Percentiles rank a stretch among this genome's conserved stretches.
These are phyloP conservation scores for Magnusiomyces fungicola DNA, from an alignment of 1,139 yeast genomes.

Conservation along the genomic window DNA sequence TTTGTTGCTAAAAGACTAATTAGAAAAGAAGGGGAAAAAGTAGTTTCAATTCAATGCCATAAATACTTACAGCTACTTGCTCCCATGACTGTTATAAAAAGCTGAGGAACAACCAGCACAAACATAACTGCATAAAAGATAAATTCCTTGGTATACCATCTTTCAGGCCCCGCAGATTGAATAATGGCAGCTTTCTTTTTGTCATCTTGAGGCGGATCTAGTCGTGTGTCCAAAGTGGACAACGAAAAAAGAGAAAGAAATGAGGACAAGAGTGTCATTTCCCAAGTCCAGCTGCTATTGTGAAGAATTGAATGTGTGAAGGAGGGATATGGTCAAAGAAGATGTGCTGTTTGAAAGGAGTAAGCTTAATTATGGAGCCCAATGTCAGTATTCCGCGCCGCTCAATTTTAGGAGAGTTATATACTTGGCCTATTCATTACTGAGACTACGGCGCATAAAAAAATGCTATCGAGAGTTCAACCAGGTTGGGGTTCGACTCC, in stretches of 20 bases:
- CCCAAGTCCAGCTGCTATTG: not conserved
- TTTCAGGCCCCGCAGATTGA: slow-evolving; percentile 44
- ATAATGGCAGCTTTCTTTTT: slow-evolving; percentile 38
- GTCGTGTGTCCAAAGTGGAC: slow-evolving; percentile 71
- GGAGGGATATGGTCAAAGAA: not conserved
- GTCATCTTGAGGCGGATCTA: slow-evolving; percentile 47
- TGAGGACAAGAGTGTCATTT: not conserved
- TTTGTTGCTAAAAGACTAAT: slow-evolving; percentile 42
- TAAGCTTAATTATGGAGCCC: not conserved
- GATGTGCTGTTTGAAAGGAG: not conserved
- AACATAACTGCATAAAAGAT: slow-evolving; percentile 57
- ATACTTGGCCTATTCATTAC: too few species aligned
- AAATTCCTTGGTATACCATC: slow-evolving; percentile 75
- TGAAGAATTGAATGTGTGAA: not conserved
- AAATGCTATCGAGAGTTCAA: too few species aligned
- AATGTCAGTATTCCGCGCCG: too few species aligned
- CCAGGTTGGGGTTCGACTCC: too few species aligned
- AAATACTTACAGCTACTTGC: slow-evolving; percentile 48
- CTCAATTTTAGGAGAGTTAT: too few species aligned
- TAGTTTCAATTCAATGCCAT: not conserved
- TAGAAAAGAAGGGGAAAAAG: not conserved
- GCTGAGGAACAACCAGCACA: slow-evolving; percentile 64
- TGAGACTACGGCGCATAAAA: too few species aligned
- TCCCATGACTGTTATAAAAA: slow-evolving; percentile 74
- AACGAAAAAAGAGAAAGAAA: slow-evolving; percentile 44